These are phyloP conservation scores for Sphagnurus paluster DNA, from an alignment of 1,284 basidiomycete species.

Conservation along the genomic window DNA sequence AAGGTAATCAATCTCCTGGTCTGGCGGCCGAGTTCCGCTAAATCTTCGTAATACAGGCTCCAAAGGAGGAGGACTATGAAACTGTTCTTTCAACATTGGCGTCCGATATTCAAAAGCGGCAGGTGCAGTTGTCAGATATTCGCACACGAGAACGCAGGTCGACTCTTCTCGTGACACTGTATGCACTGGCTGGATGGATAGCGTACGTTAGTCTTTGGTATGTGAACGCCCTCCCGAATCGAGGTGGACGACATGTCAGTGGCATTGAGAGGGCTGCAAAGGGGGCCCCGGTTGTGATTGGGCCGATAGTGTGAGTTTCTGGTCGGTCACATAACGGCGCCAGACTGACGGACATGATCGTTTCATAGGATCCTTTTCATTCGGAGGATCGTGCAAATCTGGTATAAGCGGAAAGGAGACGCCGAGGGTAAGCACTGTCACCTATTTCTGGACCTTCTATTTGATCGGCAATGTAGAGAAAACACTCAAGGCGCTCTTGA, in stretches of 20 bases:
- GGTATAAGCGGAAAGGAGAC: constrained; percentile 84
- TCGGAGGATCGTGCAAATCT: constrained; percentile 81
- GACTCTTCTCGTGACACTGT: constrained; percentile 80
- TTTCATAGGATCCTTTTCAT: constrained; percentile 87
- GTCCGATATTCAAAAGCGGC: constrained; percentile 69
- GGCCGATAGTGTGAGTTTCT: constrained; percentile 71
- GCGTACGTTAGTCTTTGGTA: constrained; percentile 86
- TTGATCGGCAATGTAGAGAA: constrained; percentile 56
- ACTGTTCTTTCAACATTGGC: constrained; percentile 64
- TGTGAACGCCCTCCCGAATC: constrained; percentile 54
- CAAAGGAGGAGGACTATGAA: constrained; percentile 70
- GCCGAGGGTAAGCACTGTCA: constrained; percentile 69
- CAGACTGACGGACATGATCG: constrained; percentile 14
- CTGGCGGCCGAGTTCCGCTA: background rate
- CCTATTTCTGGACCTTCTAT: background rate
- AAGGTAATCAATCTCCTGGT: constrained; percentile 22
- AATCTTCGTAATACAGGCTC: constrained; percentile 26
- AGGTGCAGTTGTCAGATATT: constrained; percentile 85
- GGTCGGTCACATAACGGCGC: constrained; percentile 7
- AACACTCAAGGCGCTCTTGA: constrained; percentile 73
- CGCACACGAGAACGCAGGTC: constrained; percentile 83
- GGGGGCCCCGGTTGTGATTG: constrained; percentile 61
- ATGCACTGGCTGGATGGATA: constrained; percentile 80
- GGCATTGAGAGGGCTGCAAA: constrained; percentile 49
- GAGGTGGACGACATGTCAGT: constrained; percentile 26